These are phyloP conservation scores for Mortierella sp. DNA, from an alignment of 371 early-diverging fungal genomes.

Conservation along the genomic window DNA sequence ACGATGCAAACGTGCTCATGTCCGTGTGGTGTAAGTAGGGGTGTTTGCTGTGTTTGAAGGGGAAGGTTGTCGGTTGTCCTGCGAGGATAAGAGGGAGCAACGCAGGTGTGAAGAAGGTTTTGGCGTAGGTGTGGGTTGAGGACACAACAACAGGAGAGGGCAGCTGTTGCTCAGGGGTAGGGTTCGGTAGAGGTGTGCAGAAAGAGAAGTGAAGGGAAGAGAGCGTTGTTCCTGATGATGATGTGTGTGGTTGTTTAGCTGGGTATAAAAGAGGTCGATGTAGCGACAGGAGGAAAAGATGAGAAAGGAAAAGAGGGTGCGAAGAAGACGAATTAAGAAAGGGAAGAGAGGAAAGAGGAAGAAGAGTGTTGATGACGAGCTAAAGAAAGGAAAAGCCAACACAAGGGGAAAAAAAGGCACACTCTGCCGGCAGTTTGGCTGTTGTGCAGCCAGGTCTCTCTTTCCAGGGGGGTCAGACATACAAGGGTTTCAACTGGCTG, in stretches of 20 bases:
- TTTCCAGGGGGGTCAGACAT: not conserved
- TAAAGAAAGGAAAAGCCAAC: not conserved
- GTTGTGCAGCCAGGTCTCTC: not conserved
- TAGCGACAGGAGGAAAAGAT: not conserved
- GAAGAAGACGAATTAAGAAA: not conserved
- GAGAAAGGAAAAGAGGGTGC: not conserved
- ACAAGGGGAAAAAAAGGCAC: not conserved
- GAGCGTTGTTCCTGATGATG: not conserved
- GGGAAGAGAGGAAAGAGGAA: not conserved
- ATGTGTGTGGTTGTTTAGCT: not conserved
- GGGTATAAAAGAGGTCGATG: slow-evolving; percentile 6
- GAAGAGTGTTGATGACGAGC: not conserved
- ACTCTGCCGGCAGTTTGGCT: not conserved
- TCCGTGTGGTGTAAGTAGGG: not conserved
- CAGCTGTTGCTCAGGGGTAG: not conserved
- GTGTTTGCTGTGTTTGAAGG: not conserved
- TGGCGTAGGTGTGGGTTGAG: not conserved
- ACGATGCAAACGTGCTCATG: slow-evolving; percentile 35
- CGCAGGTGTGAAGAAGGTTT: not conserved
- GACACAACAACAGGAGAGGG: not conserved
- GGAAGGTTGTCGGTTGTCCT: slow-evolving; percentile 7
- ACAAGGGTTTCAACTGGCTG: not conserved
- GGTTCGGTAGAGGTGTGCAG: not conserved
- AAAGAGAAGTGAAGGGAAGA: not conserved
- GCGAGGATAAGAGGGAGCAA: not conserved